Conservation (phyloP, 352 stramenopile species). For the Pythium utonaiense region DNA sequence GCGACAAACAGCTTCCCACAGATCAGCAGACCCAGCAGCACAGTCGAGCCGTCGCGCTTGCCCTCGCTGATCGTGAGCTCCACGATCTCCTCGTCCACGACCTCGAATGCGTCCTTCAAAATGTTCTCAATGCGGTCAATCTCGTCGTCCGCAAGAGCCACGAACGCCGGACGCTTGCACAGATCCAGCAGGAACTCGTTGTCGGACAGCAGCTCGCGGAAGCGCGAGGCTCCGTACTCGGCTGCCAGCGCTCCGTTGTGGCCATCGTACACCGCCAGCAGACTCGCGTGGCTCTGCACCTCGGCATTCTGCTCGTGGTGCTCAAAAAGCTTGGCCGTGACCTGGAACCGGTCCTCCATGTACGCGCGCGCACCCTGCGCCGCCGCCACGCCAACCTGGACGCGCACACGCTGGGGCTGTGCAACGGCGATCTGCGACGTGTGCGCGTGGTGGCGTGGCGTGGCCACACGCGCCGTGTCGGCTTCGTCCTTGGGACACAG, state of each 20-base stretch:
- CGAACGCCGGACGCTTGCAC: conserved; percentile 32
- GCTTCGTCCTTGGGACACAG: conserved; percentile 27
- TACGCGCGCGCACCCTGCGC: conserved; percentile 68
- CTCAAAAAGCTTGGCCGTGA: conserved; percentile 58
- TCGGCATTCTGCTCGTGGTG: conserved; percentile 33
- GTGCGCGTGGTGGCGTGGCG: conserved; percentile 12
- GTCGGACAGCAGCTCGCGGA: conserved; percentile 52
- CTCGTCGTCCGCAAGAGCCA: conserved; percentile 39
- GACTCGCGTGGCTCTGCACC: conserved; percentile 34
- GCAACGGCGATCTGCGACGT: not conserved
- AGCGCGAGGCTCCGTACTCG: conserved; percentile 54
- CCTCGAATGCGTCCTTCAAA: conserved; percentile 52
- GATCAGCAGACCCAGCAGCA: conserved; percentile 65
- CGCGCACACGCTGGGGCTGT: conserved; percentile 30
- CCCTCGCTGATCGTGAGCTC: conserved; percentile 58
- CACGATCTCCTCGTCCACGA: conserved; percentile 71
- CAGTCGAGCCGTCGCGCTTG: conserved; percentile 75
- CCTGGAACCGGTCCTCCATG: conserved; percentile 78
- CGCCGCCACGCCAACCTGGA: conserved; percentile 37
- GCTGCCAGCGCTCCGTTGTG: conserved; percentile 73
- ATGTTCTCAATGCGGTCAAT: conserved; percentile 43
- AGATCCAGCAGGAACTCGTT: conserved; percentile 46
- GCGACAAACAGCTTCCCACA: conserved; percentile 73
- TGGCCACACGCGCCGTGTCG: conserved; percentile 4
- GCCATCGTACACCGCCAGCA: conserved; percentile 69